A percentile compares a stretch with the other conserved stretches of the same genome.
Evolutionary conservation across 441 rosid genomes (phyloP).

Genomic region (Aquilaria agallochum): DNA sequence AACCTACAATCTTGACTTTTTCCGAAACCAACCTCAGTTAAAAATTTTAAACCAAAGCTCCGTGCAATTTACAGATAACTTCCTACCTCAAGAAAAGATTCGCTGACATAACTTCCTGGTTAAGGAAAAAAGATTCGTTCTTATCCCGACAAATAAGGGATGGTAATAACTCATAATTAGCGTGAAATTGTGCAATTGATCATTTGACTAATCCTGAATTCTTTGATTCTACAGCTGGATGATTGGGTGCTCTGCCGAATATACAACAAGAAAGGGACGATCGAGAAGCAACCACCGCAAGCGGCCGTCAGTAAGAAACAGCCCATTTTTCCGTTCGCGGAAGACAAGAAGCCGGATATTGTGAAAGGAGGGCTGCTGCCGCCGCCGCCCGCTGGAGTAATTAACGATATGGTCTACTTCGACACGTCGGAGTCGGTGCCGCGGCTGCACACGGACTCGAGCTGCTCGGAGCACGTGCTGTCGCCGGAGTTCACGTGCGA

Average conservation of each 20-base stretch:
- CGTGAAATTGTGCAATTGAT: background rate
- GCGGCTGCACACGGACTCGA: constrained; percentile 68
- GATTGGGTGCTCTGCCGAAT: constrained; percentile 96
- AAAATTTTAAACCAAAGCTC: too few relatives aligned
- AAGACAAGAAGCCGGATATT: constrained; percentile 44
- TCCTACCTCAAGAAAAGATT: too few relatives aligned
- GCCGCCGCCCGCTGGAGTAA: constrained; percentile 20
- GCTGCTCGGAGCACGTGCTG: constrained; percentile 82
- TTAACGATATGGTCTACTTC: constrained; percentile 32
- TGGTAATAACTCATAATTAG: background rate
- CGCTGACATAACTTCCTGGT: background rate
- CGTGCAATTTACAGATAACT: too few relatives aligned
- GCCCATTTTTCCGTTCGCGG: constrained; percentile 15
- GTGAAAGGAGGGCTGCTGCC: constrained; percentile 11
- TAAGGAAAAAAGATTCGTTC: constrained; percentile 23
- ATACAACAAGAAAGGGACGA: constrained; percentile 79
- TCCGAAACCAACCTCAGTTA: too few relatives aligned
- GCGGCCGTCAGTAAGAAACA: constrained; percentile 9
- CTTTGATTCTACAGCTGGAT: constrained; percentile 53
- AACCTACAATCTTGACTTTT: too few relatives aligned
- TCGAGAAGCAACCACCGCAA: constrained; percentile 40
- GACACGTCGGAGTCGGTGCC: constrained; percentile 86
- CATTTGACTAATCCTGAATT: constrained; percentile 1
- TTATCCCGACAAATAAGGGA: constrained; percentile 3
- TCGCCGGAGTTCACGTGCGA: constrained; percentile 75